These are phyloP conservation scores for Apiotrichum sp. DNA, from an alignment of 1,284 basidiomycete species.

Conservation along the genomic window DNA sequence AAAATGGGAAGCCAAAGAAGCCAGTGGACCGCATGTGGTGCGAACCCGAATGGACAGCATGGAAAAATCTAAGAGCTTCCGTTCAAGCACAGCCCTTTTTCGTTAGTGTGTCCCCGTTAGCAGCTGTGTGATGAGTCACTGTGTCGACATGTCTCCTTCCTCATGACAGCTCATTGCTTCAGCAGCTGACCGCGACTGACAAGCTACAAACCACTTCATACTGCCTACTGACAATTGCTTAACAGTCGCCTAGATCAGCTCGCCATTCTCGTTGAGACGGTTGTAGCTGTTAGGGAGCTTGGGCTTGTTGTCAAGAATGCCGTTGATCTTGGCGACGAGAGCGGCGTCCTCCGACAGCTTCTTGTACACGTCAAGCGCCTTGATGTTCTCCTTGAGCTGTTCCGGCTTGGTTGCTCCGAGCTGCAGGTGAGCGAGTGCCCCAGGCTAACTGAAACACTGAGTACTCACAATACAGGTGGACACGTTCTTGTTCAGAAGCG, in stretches of 20 bases:
- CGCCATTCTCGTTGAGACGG: conserved; percentile 14
- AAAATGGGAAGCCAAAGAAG: too few relatives aligned
- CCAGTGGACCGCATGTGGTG: too few relatives aligned
- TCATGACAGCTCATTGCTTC: too few relatives aligned
- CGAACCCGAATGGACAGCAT: too few relatives aligned
- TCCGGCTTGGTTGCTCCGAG: conserved; percentile 50
- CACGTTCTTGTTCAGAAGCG: conserved; percentile 62
- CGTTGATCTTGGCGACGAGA: conserved; percentile 60
- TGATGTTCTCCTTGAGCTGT: conserved; percentile 63
- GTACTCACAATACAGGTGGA: conserved; percentile 59
- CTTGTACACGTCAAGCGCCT: conserved; percentile 62
- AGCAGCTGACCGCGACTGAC: too few relatives aligned
- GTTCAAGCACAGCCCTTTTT: too few relatives aligned
- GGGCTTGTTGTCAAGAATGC: conserved; percentile 56
- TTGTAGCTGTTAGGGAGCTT: conserved; percentile 24
- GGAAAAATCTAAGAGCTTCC: too few relatives aligned
- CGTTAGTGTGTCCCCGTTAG: too few relatives aligned
- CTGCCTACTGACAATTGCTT: too few relatives aligned
- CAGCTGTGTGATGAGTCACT: too few relatives aligned
- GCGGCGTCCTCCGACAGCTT: conserved; percentile 57
- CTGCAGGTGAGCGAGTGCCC: conserved; percentile 11
- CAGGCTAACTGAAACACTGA: background rate
- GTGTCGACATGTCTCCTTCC: too few relatives aligned
- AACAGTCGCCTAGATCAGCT: conserved; percentile 2
- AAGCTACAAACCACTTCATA: too few relatives aligned